Evolutionary conservation across 495 filamentous ascomycete genomes (phyloP).

Genomic region (Cudoniella acicularis): DNA sequence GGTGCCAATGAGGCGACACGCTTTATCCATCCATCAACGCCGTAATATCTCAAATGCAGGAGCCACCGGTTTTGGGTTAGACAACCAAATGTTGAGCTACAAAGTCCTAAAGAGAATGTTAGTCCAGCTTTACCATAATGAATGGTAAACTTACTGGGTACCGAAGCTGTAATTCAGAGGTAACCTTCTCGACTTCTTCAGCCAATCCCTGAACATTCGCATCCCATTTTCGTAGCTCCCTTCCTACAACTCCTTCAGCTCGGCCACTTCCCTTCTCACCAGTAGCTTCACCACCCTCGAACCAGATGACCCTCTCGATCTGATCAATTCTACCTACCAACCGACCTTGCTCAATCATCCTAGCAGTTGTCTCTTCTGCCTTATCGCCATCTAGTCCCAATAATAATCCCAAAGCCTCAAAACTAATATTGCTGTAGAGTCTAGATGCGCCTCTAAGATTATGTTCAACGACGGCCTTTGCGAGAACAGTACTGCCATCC

Average conservation of each 20-base stretch:
- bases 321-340: conserved; percentile 89
- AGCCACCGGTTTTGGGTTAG: conserved; percentile 11
- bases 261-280: conserved; percentile 58
- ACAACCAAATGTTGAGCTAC: conserved; percentile 44
- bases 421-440: conserved; percentile 84
- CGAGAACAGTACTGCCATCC: conserved; percentile 90
- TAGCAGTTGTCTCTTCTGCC: conserved; percentile 87
- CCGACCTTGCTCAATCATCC: conserved; percentile 93
- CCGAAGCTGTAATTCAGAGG: conserved; percentile 66
- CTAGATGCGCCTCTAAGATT: conserved; percentile 84
- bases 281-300: conserved; percentile 67
- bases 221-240: conserved; percentile 83
- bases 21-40: conserved; percentile 19
- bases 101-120: conserved; percentile 39
- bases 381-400: conserved; percentile 75
- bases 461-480: conserved; percentile 92
- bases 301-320: conserved; percentile 83
- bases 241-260: conserved; percentile 54
- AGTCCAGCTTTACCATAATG: not conserved
- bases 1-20: conserved; percentile 17
- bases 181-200: conserved; percentile 85
- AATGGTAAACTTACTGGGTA: conserved; percentile 51
- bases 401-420: conserved; percentile 70
- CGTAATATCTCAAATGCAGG: conserved; percentile 5
- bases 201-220: conserved; percentile 77